Base-by-base conservation (phyloP, 1,139 yeast genomes). In the Saccharomycopsis hybrid region DNA sequence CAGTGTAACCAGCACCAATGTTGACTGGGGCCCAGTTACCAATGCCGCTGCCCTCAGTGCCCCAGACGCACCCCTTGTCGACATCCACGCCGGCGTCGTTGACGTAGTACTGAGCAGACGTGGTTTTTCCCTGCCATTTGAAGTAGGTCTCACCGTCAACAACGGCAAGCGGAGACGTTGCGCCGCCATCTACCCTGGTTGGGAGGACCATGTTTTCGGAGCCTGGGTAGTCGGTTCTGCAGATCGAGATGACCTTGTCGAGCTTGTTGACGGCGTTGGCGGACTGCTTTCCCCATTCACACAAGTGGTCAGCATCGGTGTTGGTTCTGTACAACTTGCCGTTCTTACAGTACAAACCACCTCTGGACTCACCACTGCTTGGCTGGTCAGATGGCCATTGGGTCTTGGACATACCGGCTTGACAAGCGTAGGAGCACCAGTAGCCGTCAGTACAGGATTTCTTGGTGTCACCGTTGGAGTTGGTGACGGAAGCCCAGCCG, bases 221-320 rank as follows among this genome's bases (percentile, higher is more conserved):
- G 72, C 92, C 92, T 64, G 94, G 92, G 71, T 85, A 85, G 67
- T 85, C 94, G 56, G 94, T 85, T 77, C 90, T 80, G 70, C 94
- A 85, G 58, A 85, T 74, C 50, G 92, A 85, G 60, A 84, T 85
- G 44, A 74, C 72, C 57, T 80, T 63, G 56, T 65, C 63, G 56
- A 84, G 64, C 59, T 82, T 66, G 52, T 79, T 75, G 53, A 71
- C 79, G 59, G 82, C 85, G 55, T 67, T 62, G 54, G 89, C 88
- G 52, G 77, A 63, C 54, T 81, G 71, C 54, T 66, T 67, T 66
- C 90, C 94, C 89, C 90, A 84, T 66, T 76, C 83, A 78, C 94
- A 85, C 65, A 85, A 73, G 72, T 77, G 72, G 53, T 80, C 72
- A 35, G 72, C 55, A 64, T 74, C 66, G 13, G 71, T 57, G 73